Conservation (phyloP, 768 basidiomycete species). For the Rhodotorula kratochvilovae region DNA sequence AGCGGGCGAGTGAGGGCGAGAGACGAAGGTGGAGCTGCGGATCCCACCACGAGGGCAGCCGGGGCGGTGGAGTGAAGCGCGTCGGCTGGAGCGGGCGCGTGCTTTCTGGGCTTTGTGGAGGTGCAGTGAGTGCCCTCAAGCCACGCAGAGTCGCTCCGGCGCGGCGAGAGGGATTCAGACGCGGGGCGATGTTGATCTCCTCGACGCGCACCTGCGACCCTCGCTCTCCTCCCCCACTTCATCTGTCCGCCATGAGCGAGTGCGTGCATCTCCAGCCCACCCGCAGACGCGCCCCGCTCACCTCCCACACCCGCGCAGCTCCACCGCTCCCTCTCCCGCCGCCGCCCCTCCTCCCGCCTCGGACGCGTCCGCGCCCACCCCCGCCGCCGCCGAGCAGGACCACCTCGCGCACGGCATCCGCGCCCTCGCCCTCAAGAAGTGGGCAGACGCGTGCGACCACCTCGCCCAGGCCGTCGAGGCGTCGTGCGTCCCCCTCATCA, state of each 20-base stretch:
- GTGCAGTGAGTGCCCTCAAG: no score
- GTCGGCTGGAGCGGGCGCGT: no score
- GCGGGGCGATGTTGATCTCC: no score
- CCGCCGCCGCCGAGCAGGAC: neutral
- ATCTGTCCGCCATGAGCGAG: neutral
- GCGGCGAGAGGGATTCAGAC: no score
- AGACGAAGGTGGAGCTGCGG: no score
- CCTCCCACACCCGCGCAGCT: neutral
- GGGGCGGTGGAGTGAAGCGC: no score
- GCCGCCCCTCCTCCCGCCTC: neutral
- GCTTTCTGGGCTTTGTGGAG: no score
- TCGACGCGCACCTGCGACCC: no score
- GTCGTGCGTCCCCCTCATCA: slow-evolving; percentile 60
- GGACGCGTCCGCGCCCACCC: neutral
- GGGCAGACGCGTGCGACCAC: slow-evolving; percentile 75
- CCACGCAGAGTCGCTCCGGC: no score
- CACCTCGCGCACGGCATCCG: slow-evolving; percentile 33
- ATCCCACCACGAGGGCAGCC: no score
- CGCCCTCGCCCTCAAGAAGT: slow-evolving; percentile 79
- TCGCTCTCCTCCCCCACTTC: no score
- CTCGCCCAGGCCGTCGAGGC: slow-evolving; percentile 80
- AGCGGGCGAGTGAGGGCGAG: neutral
- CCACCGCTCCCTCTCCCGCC: neutral
- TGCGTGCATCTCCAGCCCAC: neutral
- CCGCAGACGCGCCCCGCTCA: neutral